Evolutionary conservation across 2,329 filamentous ascomycete genomes (phyloP), one percentile per base, ranked within the genome.

Genomic region (Ophiobolus disseminans): DNA sequence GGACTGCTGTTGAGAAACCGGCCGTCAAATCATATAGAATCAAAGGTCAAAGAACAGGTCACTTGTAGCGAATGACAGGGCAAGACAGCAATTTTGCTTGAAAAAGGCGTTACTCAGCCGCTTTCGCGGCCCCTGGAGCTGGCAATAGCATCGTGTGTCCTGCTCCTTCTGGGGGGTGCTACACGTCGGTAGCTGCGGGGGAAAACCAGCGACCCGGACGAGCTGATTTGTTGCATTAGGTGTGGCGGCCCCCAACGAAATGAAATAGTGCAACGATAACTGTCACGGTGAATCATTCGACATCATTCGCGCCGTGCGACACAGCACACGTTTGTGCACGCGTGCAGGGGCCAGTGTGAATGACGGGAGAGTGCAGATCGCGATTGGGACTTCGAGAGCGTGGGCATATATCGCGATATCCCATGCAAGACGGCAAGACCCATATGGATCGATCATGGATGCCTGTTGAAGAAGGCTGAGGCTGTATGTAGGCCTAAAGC

Each of bases 401-500:
- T 14, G 30, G n/a, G 30, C 30, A 32, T 32, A 14, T 14, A 14
- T 14, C 7, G 7, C n/a, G n/a, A 8, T 32, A 7, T 3, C 10
- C 16, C n/a, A 14, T 14, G 10, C 10, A 11, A 14, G n/a, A 32
- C 17, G 30, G 6, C 13, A 13, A n/a, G 13, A 32, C 6, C 30
- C 13, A 16, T n/a, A 32, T 6, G n/a, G 30, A n/a, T 16, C 30
- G 17, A 32, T 32, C 14, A n/a, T n/a, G n/a, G n/a, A n/a, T 14
- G 28, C 28, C 16, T 31, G 16, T 31, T 31, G n/a, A 22, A 6
- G 20, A 21, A 23, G 35, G 13, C 13, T 6, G 32, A 35, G 32
- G 32, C 32, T 25, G 25, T 38, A 68, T 73, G 68, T 73, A 58
- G 66, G 69, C 70, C 66, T 70, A 72, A 73, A 73, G 70, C 70